Evolutionary conservation across 352 stramenopile species (phyloP), one percentile per base, ranked within the genome.

Genomic region (Globisporangium echinulatum): DNA sequence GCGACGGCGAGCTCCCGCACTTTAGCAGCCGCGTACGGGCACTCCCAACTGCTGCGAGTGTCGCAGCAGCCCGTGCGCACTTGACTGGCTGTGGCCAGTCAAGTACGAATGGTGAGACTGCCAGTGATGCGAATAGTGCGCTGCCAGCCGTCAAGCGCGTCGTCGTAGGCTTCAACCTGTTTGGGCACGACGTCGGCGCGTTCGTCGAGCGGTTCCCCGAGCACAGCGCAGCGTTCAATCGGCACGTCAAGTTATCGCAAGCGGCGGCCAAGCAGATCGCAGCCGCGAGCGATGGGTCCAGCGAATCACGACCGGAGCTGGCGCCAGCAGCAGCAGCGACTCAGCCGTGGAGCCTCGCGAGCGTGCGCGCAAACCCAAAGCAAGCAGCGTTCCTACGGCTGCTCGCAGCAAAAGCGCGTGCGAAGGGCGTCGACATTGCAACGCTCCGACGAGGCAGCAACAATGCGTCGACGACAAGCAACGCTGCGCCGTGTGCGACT

Each of bases 111-210:
- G 9, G 1, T 11, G 39, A 10, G 7, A 43, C 39, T 43, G 39
- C 7, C 39, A 43, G 7, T 11, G 39, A 43, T 2, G 39, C 39
- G 9, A 2, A 10, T 43, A 43, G 39, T 43, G 39, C 39, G 39
- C 19, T 25, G 19, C 19, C 19, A 1, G 19, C 19, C 19, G 19
- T 25, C 19, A 82, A 85, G 64, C 81, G 81, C 11, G 81, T 88
- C 50, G 71, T 90, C 44, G 77, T 90, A n/a, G 81, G 81, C 11
- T 88, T 91, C 53, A 91, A 91, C 43, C 43, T 88, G 37, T 88
- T 90, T 47, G 76, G 78, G n/a, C 71, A 63, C 38, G 81, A 79
- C 57, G 85, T 91, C 52, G 79, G 81, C 33, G 63, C 71, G 17
- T 85, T 79, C 40, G 79, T 87, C 19, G 63, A 73, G 19, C 73